Evolutionary conservation across 768 basidiomycete species (phyloP).

Genomic region (Psilocybe tampanensis): DNA sequence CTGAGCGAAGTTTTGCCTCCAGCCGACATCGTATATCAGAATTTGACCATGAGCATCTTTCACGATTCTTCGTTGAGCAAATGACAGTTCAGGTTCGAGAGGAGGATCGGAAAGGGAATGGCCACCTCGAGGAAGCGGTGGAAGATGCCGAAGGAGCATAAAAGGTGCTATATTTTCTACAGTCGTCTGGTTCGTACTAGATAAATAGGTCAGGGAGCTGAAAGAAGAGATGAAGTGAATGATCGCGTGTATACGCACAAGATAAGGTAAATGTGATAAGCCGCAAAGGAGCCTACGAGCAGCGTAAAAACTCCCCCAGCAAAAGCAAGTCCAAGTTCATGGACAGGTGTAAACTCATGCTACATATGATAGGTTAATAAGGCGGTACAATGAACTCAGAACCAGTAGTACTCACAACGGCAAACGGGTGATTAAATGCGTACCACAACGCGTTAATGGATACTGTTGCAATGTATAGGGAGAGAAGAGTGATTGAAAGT

Average conservation of each 20-base stretch:
- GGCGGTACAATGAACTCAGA: background rate
- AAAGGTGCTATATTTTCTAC: constrained; percentile 78
- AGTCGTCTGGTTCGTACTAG: constrained; percentile 86
- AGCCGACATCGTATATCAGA: constrained; percentile 73
- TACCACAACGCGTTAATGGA: constrained; percentile 57
- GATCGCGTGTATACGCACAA: constrained; percentile 48
- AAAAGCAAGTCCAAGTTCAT: constrained; percentile 68
- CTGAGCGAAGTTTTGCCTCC: constrained; percentile 69
- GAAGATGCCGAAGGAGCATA: constrained; percentile 69
- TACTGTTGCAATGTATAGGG: constrained; percentile 60
- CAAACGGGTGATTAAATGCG: constrained; percentile 64
- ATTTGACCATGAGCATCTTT: constrained; percentile 62
- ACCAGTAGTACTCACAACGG: constrained; percentile 50
- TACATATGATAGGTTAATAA: constrained; percentile 24
- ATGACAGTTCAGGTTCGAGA: constrained; percentile 70
- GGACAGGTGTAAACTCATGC: constrained; percentile 69
- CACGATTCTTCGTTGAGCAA: constrained; percentile 64
- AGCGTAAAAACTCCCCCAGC: constrained; percentile 60
- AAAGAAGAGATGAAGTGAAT: background rate
- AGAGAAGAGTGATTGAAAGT: constrained; percentile 59
- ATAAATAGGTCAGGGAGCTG: background rate
- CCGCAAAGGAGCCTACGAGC: constrained; percentile 74
- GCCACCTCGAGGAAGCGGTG: constrained; percentile 55
- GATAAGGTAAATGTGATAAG: constrained; percentile 78
- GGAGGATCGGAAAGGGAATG: constrained; percentile 68